Percentiles rank a stretch among this genome's conserved stretches.
phyloP scores from a whole-genome alignment of 1,284 basidiomycete species.

The Ustilago vetiveriae region DNA sequence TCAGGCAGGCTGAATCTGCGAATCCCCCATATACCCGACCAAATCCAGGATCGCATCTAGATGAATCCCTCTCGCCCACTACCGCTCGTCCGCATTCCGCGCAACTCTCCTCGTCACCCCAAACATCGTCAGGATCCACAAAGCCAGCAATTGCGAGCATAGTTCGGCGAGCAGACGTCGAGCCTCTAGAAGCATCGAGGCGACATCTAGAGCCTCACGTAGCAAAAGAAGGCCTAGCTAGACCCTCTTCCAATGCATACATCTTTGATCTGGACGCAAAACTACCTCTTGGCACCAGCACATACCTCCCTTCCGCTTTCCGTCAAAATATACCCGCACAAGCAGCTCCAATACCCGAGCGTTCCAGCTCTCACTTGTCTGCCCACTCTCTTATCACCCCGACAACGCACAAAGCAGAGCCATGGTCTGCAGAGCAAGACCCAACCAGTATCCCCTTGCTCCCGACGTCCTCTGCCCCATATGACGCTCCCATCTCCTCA shows the following conservation, averaged over 20 bases:
- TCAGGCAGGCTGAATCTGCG: not conserved
- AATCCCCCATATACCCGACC: constrained; percentile 9
- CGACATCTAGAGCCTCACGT: not conserved
- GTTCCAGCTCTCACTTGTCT: constrained; percentile 28
- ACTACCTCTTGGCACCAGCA: constrained; percentile 14
- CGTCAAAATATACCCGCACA: constrained; percentile 8
- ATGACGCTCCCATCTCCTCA: not conserved
- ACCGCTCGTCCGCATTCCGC: not conserved
- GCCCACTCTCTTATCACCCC: not conserved
- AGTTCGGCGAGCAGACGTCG: not conserved
- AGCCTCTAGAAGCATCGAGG: not conserved
- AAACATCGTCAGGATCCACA: not conserved
- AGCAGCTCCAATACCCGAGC: constrained; percentile 29
- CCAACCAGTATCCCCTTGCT: constrained; percentile 34
- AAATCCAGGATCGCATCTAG: not conserved
- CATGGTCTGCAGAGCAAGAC: constrained; percentile 28
- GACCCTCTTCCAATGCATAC: constrained; percentile 5
- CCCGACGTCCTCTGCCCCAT: not conserved
- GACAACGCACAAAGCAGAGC: not conserved
- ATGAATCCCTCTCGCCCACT: not conserved
- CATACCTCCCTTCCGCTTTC: constrained; percentile 35
- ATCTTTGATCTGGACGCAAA: constrained; percentile 51
- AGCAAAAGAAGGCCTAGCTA: constrained; percentile 10
- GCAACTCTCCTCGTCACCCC: not conserved
- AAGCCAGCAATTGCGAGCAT: not conserved